phyloP scores from a whole-genome alignment of 2,329 filamentous ascomycete genomes.

The Ophiostoma quercus region DNA sequence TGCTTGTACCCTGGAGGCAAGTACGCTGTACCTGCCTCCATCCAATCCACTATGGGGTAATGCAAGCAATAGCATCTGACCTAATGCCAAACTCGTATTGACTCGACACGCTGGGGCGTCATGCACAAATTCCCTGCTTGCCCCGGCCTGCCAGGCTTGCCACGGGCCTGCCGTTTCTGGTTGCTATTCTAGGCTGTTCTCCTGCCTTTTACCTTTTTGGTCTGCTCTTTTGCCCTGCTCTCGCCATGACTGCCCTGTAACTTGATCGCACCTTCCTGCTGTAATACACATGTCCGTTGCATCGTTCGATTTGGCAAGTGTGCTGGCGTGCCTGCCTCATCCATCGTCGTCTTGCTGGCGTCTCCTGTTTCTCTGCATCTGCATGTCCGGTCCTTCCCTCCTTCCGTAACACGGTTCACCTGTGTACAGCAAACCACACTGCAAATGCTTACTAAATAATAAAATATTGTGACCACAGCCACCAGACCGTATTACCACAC shows the following conservation, averaged over 20 bases:
- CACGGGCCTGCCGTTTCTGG: not conserved
- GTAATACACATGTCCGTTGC: not conserved
- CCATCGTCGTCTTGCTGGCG: not conserved
- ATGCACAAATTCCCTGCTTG: constrained; percentile 11
- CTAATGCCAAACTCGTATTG: constrained; percentile 11
- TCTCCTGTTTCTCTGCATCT: constrained; percentile 12
- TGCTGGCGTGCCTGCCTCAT: not conserved
- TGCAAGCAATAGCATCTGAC: not conserved
- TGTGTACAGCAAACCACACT: not conserved
- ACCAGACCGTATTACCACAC: not conserved
- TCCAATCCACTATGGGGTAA: not conserved
- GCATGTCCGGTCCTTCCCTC: constrained; percentile 5
- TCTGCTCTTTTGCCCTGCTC: not conserved
- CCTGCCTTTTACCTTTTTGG: not conserved
- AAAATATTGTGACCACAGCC: not conserved
- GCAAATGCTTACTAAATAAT: not conserved
- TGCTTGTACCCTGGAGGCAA: too few species aligned
- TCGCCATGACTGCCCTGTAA: not conserved
- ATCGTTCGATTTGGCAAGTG: constrained; percentile 6
- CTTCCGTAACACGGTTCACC: not conserved
- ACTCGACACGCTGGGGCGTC: constrained; percentile 2
- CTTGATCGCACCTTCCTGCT: not conserved
- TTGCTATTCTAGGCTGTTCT: not conserved
- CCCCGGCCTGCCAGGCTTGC: not conserved
- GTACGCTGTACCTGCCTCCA: not conserved